Evolutionary conservation across 2,329 filamentous ascomycete genomes (phyloP).

Genomic region (Clarireedia homoeocarpa): DNA sequence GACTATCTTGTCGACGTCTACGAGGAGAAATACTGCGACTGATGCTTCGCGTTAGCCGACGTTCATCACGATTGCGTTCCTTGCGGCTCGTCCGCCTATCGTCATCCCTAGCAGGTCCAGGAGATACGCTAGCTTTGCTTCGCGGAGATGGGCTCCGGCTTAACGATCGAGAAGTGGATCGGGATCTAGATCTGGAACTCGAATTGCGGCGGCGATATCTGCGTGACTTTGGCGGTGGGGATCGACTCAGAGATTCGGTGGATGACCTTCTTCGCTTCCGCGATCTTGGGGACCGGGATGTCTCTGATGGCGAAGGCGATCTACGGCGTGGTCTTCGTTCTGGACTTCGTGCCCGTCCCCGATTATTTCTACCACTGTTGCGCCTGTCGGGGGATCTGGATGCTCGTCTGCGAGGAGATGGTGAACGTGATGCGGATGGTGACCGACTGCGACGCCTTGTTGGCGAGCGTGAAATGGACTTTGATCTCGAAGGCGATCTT

Average conservation of each 20-base stretch:
- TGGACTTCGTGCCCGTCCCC: slow-evolving; percentile 26
- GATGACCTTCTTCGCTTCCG: slow-evolving; percentile 27
- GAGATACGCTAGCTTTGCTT: slow-evolving; percentile 9
- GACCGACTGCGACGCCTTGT: slow-evolving; percentile 23
- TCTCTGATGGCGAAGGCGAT: slow-evolving; percentile 19
- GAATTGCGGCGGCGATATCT: slow-evolving; percentile 21
- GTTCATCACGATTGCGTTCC: slow-evolving; percentile 25
- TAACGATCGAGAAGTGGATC: slow-evolving; percentile 23
- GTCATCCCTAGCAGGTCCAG: slow-evolving; percentile 20
- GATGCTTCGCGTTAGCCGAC: slow-evolving; percentile 29
- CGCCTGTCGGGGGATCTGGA: slow-evolving; percentile 27
- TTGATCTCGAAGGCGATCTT: slow-evolving; percentile 24
- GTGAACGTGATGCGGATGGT: slow-evolving; percentile 28
- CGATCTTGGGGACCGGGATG: slow-evolving; percentile 23
- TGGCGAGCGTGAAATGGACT: slow-evolving; percentile 25
- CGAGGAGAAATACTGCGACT: slow-evolving; percentile 28
- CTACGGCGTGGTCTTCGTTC: slow-evolving; percentile 26
- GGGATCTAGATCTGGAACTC: slow-evolving; percentile 27
- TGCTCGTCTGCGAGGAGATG: slow-evolving; percentile 24
- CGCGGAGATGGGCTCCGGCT: slow-evolving; percentile 22
- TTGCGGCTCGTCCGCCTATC: slow-evolving; percentile 19
- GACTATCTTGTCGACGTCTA: slow-evolving; percentile 23
- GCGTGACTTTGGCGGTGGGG: slow-evolving; percentile 24
- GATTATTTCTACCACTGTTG: slow-evolving; percentile 22
- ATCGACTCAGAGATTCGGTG: slow-evolving; percentile 24